Conservation (phyloP, 2,329 filamentous ascomycete species). For the Colletotrichum destructivum region DNA sequence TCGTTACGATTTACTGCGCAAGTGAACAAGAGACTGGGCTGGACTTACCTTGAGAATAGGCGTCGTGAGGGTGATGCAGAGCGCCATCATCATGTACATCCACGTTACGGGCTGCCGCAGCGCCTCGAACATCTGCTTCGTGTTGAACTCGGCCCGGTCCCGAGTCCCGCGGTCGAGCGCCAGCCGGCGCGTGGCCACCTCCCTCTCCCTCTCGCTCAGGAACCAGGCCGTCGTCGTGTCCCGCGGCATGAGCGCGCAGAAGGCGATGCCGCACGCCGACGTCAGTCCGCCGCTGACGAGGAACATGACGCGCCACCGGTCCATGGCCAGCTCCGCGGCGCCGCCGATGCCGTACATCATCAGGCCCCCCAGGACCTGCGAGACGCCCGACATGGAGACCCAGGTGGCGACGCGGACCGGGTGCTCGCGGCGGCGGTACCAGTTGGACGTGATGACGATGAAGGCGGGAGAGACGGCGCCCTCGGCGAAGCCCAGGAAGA, state of each 20-base stretch:
- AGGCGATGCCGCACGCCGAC: constrained; percentile 13
- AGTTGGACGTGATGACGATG: constrained; percentile 51
- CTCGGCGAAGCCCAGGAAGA: constrained; percentile 51
- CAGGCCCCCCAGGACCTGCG: constrained; percentile 49
- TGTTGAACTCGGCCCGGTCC: constrained; percentile 41
- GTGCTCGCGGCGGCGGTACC: constrained; percentile 51
- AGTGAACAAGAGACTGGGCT: too few relatives aligned
- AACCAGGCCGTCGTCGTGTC: constrained; percentile 33
- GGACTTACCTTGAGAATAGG: constrained; percentile 45
- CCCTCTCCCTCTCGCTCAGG: constrained; percentile 22
- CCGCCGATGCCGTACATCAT: constrained; percentile 49
- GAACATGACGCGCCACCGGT: constrained; percentile 44
- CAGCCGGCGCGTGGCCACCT: constrained; percentile 36
- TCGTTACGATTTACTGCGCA: too few relatives aligned
- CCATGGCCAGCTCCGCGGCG: constrained; percentile 32
- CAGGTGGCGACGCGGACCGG: constrained; percentile 49
- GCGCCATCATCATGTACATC: constrained; percentile 45
- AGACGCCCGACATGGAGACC: constrained; percentile 49
- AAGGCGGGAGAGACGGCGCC: constrained; percentile 52
- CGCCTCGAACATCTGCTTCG: constrained; percentile 44
- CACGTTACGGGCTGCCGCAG: constrained; percentile 33
- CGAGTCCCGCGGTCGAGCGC: constrained; percentile 43
- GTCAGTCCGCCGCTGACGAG: constrained; percentile 42
- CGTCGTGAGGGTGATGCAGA: constrained; percentile 44
- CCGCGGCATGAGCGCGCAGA: constrained; percentile 30